Evolutionary conservation across 1,284 basidiomycete genomes (phyloP).

Genomic region (Cystobasidium sp.): DNA sequence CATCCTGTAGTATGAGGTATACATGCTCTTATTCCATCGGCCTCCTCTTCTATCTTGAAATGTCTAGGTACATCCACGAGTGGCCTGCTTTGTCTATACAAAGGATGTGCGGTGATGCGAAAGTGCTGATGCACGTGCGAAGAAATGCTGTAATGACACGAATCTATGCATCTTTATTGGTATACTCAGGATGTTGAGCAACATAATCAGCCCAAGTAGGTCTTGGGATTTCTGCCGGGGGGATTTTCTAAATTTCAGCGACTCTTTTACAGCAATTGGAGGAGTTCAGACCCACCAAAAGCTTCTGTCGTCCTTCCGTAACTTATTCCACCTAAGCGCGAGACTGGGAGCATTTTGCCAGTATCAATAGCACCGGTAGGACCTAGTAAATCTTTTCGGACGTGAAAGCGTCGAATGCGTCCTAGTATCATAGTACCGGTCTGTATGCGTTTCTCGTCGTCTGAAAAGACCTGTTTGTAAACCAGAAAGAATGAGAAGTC

Average conservation of each 20-base stretch:
- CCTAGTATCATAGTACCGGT: conserved; percentile 69
- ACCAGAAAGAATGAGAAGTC: neutral
- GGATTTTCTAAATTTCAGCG: neutral
- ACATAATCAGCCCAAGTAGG: neutral
- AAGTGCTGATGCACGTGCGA: neutral
- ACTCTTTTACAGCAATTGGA: neutral
- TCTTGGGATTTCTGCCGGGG: conserved; percentile 16
- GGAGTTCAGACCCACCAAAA: conserved; percentile 36
- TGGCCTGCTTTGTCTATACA: too few species aligned
- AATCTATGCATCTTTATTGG: neutral
- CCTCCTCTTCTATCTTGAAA: too few species aligned
- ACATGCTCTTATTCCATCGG: neutral
- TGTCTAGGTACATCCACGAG: too few species aligned
- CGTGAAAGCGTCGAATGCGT: conserved; percentile 68
- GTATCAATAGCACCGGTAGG: conserved; percentile 62
- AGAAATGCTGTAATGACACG: neutral
- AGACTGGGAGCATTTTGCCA: conserved; percentile 66
- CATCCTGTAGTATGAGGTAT: neutral
- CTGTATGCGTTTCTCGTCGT: conserved; percentile 47
- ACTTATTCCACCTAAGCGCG: conserved; percentile 67
- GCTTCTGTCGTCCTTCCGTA: conserved; percentile 59
- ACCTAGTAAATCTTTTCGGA: conserved; percentile 62
- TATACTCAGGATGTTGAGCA: conserved; percentile 2
- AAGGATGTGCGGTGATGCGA: too few species aligned
- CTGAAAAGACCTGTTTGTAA: conserved; percentile 1